Evolutionary conservation across 768 basidiomycete genomes (phyloP), one percentile per base, ranked within the genome.

Genomic region (Antrodiella citrinella): DNA sequence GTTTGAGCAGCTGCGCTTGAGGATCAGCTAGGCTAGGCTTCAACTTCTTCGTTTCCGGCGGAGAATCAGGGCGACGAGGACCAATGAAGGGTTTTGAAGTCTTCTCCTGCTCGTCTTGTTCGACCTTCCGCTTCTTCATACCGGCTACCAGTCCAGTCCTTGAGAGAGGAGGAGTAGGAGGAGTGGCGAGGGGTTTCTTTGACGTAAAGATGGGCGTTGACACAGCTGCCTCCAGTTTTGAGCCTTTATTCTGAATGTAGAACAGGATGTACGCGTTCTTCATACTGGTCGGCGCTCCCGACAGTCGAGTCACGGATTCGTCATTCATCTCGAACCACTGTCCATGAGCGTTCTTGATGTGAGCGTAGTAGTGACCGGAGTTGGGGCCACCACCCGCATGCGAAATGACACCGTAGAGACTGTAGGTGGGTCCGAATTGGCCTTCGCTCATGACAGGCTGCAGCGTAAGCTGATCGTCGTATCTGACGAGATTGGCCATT

Each of bases 321-420:
- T 99, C 96, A 68, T 99, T 95, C 84, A 94, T 94, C 69, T 91
- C 84, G 68, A 77, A 82, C 94, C 94, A 99, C 26, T 69, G 69
- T 10, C 81, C 84, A 26, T 77, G 69, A 26, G 72, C 74, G 38
- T 80, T 74, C 63, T 83, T 89, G 59, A 96, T 81, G 59, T 80
- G 84, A 15, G 94, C 85, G 56, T 81, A 91, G 67, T 99, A 99
- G 66, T 99, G 96, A 3, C 96, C 96, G 1, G 89, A 94, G 61
- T 96, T 90, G 12, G 94, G 91, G 4, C 93, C 92, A 39, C 81
- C 75, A 47, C 96, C 96, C 10, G 88, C 89, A 64, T 99, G 96
- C 56, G 83, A 91, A 49, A 97, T 89, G 53, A 98, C 81, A 24
- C 88, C 94, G 63, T 92, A 96, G 2, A 99, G 69, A 1, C 84